phyloP scores from a whole-genome alignment of 805 yeast genomes.

The Myxozyma neotropica region DNA sequence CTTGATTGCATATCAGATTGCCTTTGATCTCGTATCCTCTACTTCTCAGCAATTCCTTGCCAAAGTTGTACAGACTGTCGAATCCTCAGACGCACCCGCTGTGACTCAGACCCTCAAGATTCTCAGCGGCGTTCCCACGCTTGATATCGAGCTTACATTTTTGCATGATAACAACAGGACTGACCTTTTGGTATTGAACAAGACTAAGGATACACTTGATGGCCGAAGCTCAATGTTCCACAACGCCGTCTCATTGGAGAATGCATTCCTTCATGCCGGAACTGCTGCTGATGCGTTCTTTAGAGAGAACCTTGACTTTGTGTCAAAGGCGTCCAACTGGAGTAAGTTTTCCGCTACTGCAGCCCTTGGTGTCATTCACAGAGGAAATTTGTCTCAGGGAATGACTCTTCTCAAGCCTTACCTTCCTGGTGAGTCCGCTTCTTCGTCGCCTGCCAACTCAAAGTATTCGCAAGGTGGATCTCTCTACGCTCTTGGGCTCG shows the following conservation, averaged over 20 bases:
- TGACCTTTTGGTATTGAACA: constrained; percentile 77
- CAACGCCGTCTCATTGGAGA: constrained; percentile 91
- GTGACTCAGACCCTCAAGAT: constrained; percentile 58
- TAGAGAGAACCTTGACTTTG: constrained; percentile 89
- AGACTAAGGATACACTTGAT: constrained; percentile 78
- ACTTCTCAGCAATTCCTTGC: constrained; percentile 88
- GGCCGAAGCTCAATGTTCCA: constrained; percentile 94
- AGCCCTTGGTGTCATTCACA: constrained; percentile 94
- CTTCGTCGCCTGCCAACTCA: constrained; percentile 30
- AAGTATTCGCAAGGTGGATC: constrained; percentile 92
- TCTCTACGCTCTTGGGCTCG: constrained; percentile 85
- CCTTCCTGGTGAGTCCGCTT: constrained; percentile 70
- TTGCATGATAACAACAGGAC: constrained; percentile 83
- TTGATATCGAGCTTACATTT: constrained; percentile 89
- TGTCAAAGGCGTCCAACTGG: constrained; percentile 98
- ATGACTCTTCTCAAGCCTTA: constrained; percentile 84
- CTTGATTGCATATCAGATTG: constrained; percentile 83
- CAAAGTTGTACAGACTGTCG: constrained; percentile 45
- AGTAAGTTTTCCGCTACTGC: constrained; percentile 97
- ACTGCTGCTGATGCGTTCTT: constrained; percentile 94
- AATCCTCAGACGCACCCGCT: constrained; percentile 40
- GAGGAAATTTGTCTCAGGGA: constrained; percentile 92
- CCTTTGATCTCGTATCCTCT: constrained; percentile 88
- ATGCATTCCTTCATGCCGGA: constrained; percentile 94
- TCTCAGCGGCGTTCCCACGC: constrained; percentile 88